Evolutionary conservation across 2,329 filamentous ascomycete genomes (phyloP), one percentile per base, ranked within the genome.

Genomic region (Fusarium stilboides): DNA sequence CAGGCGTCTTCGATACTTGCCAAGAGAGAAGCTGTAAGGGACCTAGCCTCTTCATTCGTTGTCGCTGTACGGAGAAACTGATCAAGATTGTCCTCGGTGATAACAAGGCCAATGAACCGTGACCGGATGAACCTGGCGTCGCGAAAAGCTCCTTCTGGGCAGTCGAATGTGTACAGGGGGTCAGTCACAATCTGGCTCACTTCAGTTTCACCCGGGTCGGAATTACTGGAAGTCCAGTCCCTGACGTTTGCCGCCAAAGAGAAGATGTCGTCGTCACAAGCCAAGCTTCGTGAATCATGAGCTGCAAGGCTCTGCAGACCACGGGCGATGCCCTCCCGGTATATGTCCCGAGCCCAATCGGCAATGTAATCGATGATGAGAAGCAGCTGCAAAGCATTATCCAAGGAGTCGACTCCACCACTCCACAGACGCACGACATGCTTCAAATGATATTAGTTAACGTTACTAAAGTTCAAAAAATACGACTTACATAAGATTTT

Each of bases 351-450:
- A 0, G 53, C 53, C 53, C 53, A 56, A 2, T 56, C 53, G 0
- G 44, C 43, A 3, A 56, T 56, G 1, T 56, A 56, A 8, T 56
- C 53, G 8, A 56, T 2, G 8, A 56, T 56, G 1, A 56, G 53
- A 3, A 56, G 53, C 1, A 56, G 33, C 2, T 17, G 53, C 1
- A 56, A 8, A 0, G 53, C 43, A 0, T 5, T 8, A 2, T 24
- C 19, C 0, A 31, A 5, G 0, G 43, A 56, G 6, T 56, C 43
- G 0, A 56, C 12, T 0, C 8, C 1, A 3, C 53, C 43, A 13
- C 10, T 15, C 52, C 52, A 55, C 3, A 55, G 33, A n/a, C 31
- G 51, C 28, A 54, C 20, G 2, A 54, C 31, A 9, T 6, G 22
- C 46, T 50, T n/a, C n/a, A n/a, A n/a, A n/a, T n/a, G n/a, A n/a